These are phyloP conservation scores for Trapa bicornis DNA, from an alignment of 345 rosid genomes.

Conservation along the genomic window DNA sequence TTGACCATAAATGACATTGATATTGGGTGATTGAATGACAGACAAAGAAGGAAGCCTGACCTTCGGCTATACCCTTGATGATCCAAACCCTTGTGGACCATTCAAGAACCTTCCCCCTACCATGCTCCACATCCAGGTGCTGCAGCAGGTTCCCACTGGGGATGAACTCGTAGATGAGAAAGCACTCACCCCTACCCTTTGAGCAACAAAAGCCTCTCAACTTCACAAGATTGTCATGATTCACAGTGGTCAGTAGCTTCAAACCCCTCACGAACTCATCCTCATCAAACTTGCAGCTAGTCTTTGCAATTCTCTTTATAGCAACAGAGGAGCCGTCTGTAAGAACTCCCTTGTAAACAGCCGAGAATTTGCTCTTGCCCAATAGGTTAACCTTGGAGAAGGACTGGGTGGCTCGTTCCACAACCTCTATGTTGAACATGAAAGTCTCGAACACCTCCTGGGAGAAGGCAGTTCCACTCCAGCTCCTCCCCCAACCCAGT, in stretches of 20 bases:
- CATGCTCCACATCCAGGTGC: conserved; percentile 58
- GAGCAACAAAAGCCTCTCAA: conserved; percentile 94
- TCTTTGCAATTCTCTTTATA: conserved; percentile 65
- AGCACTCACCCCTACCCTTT: conserved; percentile 85
- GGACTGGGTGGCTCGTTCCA: conserved; percentile 86
- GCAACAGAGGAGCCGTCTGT: conserved; percentile 77
- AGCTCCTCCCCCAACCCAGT: conserved; percentile 40
- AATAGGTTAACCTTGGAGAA: conserved; percentile 67
- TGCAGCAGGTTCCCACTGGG: conserved; percentile 68
- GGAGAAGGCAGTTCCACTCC: conserved; percentile 40
- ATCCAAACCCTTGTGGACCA: conserved; percentile 77
- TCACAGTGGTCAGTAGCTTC: conserved; percentile 53
- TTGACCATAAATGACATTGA: background rate
- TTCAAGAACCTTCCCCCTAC: conserved; percentile 53
- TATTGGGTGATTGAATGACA: background rate
- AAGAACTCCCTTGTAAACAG: conserved; percentile 60
- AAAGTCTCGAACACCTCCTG: conserved; percentile 83
- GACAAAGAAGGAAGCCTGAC: conserved; percentile 19
- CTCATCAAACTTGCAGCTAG: conserved; percentile 79
- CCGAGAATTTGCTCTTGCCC: conserved; percentile 65
- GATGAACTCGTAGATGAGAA: conserved; percentile 73
- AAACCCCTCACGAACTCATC: conserved; percentile 70
- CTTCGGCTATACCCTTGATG: conserved; percentile 76
- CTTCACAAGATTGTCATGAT: conserved; percentile 67
- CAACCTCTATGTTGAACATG: conserved; percentile 83